phyloP scores from a whole-genome alignment of 2,329 filamentous ascomycete species.

The Macroventuria anomochaeta region DNA sequence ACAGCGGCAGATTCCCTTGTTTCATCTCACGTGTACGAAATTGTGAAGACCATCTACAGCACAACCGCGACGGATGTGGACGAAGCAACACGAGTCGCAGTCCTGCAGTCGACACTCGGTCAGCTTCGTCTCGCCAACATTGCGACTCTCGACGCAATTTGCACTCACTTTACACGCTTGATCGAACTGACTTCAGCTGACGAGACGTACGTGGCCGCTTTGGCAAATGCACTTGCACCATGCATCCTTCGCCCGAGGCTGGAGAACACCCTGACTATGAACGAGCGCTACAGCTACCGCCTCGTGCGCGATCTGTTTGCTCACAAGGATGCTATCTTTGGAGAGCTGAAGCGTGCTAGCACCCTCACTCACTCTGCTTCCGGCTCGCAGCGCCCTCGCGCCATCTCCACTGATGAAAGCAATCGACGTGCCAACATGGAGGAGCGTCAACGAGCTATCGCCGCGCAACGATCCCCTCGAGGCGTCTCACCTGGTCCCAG shows the following conservation, averaged over 20 bases:
- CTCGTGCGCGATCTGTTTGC: slow-evolving; percentile 90
- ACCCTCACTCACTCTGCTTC: slow-evolving; percentile 67
- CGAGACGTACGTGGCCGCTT: slow-evolving; percentile 77
- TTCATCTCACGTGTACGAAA: slow-evolving; percentile 97
- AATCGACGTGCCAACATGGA: slow-evolving; percentile 94
- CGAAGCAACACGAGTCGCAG: slow-evolving; percentile 81
- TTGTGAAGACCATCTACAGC: slow-evolving; percentile 96
- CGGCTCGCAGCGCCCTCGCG: slow-evolving; percentile 72
- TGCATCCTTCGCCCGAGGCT: slow-evolving; percentile 86
- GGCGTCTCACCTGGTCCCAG: slow-evolving; percentile 75
- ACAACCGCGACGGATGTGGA: slow-evolving; percentile 71
- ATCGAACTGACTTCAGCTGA: slow-evolving; percentile 97
- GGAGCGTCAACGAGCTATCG: slow-evolving; percentile 83
- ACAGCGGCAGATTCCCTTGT: slow-evolving; percentile 82
- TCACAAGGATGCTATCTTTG: slow-evolving; percentile 95
- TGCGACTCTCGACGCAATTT: slow-evolving; percentile 95
- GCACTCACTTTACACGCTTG: slow-evolving; percentile 96
- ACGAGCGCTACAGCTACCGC: slow-evolving; percentile 91
- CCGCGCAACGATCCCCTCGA: slow-evolving; percentile 67
- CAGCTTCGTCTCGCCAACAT: slow-evolving; percentile 96
- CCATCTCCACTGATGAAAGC: slow-evolving; percentile 94
- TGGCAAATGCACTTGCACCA: slow-evolving; percentile 78
- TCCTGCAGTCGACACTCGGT: slow-evolving; percentile 93
- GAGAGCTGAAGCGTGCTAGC: slow-evolving; percentile 90
- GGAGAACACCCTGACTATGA: slow-evolving; percentile 90